Evolutionary conservation across 805 yeast species (phyloP), one percentile per base, ranked within the genome.

Genomic region (Candida namnaoensis): DNA sequence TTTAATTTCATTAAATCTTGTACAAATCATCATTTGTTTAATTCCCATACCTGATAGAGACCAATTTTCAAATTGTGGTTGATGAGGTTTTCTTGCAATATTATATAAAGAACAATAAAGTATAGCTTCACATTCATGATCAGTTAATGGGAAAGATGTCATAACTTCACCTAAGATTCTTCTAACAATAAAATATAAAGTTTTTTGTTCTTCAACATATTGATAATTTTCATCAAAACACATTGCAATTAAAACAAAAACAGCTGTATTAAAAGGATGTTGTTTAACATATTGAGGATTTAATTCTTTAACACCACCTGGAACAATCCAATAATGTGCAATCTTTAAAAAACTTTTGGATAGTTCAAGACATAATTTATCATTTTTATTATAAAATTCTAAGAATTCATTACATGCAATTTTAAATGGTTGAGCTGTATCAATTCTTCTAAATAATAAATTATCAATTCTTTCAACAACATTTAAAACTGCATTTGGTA

Each of bases 301-400:
- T 11, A 76, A 66, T 30, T 65, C 66, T 33, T 66, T 71, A n/a
- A 75, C 65, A 5, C 80, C 81, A 10, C 80, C 81, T 1, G 82
- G 82, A 5, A 76, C 71, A 37, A 78, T 75, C 79, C 81, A 78
- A 51, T 71, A 74, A 49, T 74, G 80, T 4, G 82, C 76, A 36
- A 69, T 70, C 14, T 65, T 68, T 33, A 76, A 53, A 45, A 76
- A 78, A 26, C 70, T 69, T 43, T 66, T 63, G 0, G 76, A 69
- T 28, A 77, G 51, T 36, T 61, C 57, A 7, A 72, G 56, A 47
- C 78, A 73, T 7, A 76, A 52, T 10, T 49, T 46, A 44, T 65
- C 67, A 47, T 76, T 64, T 11, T 64, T 55, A 30, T 62, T 58
- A 47, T 69, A 76, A 55, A 75, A 75, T 4, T 41, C 32, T 33